Conservation (phyloP, 1,284 basidiomycete species). For the Porodaedalea pini region DNA sequence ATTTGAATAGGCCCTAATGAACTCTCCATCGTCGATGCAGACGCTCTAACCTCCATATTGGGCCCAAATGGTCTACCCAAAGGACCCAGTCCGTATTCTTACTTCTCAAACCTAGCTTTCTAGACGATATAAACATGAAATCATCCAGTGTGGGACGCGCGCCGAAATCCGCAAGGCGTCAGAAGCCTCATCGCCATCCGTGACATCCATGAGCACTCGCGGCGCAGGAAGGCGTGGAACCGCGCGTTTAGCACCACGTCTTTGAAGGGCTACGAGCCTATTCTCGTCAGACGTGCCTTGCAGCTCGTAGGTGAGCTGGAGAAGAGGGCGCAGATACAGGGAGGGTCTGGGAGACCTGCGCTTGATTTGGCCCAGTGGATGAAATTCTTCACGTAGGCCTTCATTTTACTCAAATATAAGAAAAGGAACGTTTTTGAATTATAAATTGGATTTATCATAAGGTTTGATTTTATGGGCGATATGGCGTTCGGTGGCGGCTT, state of each 20-base stretch:
- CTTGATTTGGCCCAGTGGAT: constrained; percentile 36
- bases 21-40: constrained; percentile 31
- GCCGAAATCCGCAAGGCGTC: constrained; percentile 8
- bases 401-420: not conserved
- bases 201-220: constrained; percentile 36
- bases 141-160: constrained; percentile 17
- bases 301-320: constrained; percentile 35
- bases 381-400: constrained; percentile 28
- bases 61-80: constrained; percentile 33
- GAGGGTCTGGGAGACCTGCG: not conserved
- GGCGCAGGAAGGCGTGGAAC: constrained; percentile 41
- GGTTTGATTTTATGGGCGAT: constrained; percentile 40
- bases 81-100: constrained; percentile 27
- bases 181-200: constrained; percentile 24
- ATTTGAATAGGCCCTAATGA: constrained; percentile 30
- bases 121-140: not conserved
- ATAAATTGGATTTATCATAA: constrained; percentile 10
- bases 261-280: constrained; percentile 38
- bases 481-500: constrained; percentile 34
- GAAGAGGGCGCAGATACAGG: constrained; percentile 15
- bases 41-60: constrained; percentile 29
- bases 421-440: not conserved
- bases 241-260: constrained; percentile 38
- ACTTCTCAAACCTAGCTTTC: not conserved
- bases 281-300: constrained; percentile 32